Evolutionary conservation across 495 filamentous ascomycete genomes (phyloP), one percentile per base, ranked within the genome.

Genomic region (Daldinia bambusicola): DNA sequence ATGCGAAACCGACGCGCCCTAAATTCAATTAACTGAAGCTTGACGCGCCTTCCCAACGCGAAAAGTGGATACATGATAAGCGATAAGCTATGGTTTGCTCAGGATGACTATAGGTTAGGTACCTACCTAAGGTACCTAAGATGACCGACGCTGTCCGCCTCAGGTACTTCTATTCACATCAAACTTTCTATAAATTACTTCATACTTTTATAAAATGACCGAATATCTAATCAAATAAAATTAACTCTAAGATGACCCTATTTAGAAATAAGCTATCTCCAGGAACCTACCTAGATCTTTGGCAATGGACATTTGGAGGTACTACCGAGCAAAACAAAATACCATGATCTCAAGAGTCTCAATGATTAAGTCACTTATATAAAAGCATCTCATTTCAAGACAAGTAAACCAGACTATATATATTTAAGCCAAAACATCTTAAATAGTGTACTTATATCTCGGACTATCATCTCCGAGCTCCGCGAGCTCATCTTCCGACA

Each of bases 381-480:
- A 45, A 45, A 7, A 45, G 8, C 18, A 22, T 22, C 43, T 22
- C 18, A 48, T 22, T 22, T 48, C 9, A 22, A 48, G 20, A 4
- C 18, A 2, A 48, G 18, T 2, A 10, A 48, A 12, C 31, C 6
- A 53, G 6, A 10, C 32, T 38, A 56, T 26, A 56, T 26, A 26
- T 56, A 56, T 56, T 38, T 56, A 2, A 20, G 3, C 34, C 14
- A 26, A 41, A 6, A 26, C n/a, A 60, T 53, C 37, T 83, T 70
- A 90, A 26, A 80, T 84, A 38, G 83, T 88, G 74, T 88, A 91
- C 32, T 79, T 74, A 72, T 86, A 91, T 53, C 84, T 82, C 16
- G 89, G 89, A 63, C 84, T 90, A 22, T 88, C 86, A 75, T 93
- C 91, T 18, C 91, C 91, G 63, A 93, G 77, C 74, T 92, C 90